Evolutionary conservation across 257 asterid genomes (phyloP), one percentile per base, ranked within the genome.

Genomic region (Solanum paucissectum): DNA sequence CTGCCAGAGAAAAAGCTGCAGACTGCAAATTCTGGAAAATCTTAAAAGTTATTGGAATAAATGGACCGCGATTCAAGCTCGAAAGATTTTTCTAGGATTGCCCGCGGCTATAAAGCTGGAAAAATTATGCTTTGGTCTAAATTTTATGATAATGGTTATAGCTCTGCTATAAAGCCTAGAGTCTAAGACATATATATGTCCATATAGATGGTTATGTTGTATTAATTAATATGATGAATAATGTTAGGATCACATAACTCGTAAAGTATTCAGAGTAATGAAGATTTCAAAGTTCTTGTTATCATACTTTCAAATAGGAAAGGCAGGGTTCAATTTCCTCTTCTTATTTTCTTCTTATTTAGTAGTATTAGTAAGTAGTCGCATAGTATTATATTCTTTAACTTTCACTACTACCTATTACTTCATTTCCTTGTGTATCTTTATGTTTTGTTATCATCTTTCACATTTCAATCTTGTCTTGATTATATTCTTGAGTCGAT

Each of bases 91-190:
- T 68, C 64, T 95, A 37, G 95, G 95, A 0, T 87, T 94, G 14
- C 97, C 96, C 38, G 95, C 94, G 33, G 92, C 94, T 44, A 87
- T 90, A 21, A 87, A 87, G 94, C 96, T 46, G 98, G 95, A 13
- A 92, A 94, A 71, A 97, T 94, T 83, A 94, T 95, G 96, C 92
- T 95, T 69, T 94, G 97, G 98, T 93, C 95, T 3, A 92, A 91
- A 90, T 93, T 52, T 34, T 87, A 2, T 25, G 82, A 85, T 58
- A 85, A 66, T 25, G 68, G 66, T 21, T 66, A 85, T 27, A 68
- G 87, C 64, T 36, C 34, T 60, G 36, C 60, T 62, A 84, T 84
- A 33, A 84, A 84, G 62, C 12, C 40, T 2, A 20, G 21, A 4
- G 62, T 84, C 5, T 84, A 27, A 60, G 62, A n/a, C 7, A 74